phyloP scores from a whole-genome alignment of 495 filamentous ascomycete species.

The Extremus antarcticus region DNA sequence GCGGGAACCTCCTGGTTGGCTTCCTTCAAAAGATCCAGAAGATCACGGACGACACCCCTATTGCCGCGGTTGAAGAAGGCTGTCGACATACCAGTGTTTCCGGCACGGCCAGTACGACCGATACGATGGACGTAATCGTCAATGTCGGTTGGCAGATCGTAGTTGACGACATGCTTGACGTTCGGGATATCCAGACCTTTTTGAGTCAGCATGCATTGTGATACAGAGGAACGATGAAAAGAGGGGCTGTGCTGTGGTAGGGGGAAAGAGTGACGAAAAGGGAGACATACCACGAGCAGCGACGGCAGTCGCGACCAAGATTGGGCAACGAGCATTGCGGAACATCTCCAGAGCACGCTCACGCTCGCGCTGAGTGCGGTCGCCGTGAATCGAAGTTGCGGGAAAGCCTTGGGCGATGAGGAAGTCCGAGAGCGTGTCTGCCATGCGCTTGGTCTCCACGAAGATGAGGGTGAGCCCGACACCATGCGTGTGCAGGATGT shows the following conservation, averaged over 20 bases:
- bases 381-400: constrained; percentile 93
- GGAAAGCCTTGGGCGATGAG: constrained; percentile 96
- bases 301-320: constrained; percentile 92
- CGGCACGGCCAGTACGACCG: constrained; percentile 98
- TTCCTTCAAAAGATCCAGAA: constrained; percentile 93
- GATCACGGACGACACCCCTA: constrained; percentile 88
- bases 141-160: constrained; percentile 96
- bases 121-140: constrained; percentile 99
- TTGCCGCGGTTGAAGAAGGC: constrained; percentile 99
- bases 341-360: constrained; percentile 94
- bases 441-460: constrained; percentile 99
- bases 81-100: constrained; percentile 95
- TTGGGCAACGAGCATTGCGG: constrained; percentile 87
- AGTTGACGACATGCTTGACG: constrained; percentile 97
- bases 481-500: constrained; percentile 92
- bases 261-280: not conserved
- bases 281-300: constrained; percentile 61
- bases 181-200: constrained; percentile 81
- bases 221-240: not conserved
- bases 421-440: constrained; percentile 93
- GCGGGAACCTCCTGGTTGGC: constrained; percentile 90
- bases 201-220: not conserved
- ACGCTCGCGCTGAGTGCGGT: constrained; percentile 97
- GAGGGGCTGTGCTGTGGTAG: not conserved
- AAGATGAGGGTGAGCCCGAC: constrained; percentile 91